Evolutionary conservation across 768 basidiomycete genomes (phyloP).

Genomic region (Russula foetens): DNA sequence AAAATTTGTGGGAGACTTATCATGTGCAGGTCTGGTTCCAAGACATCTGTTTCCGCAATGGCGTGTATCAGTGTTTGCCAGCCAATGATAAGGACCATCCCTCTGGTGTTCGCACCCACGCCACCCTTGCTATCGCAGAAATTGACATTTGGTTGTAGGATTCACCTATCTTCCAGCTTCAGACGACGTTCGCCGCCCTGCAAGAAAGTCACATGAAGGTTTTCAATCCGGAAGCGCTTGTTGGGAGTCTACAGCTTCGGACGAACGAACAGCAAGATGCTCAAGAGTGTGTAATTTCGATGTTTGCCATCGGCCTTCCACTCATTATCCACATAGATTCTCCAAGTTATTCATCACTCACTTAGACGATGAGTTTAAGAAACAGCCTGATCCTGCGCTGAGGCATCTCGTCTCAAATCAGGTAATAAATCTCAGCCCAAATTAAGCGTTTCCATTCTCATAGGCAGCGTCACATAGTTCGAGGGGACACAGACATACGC

Average conservation of each 20-base stretch:
- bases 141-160: slow-evolving; percentile 37
- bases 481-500: slow-evolving; percentile 79
- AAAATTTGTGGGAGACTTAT: background rate
- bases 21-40: slow-evolving; percentile 80
- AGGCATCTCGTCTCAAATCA: slow-evolving; percentile 67
- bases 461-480: slow-evolving; percentile 51
- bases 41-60: slow-evolving; percentile 70
- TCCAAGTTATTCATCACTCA: slow-evolving; percentile 92
- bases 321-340: slow-evolving; percentile 45
- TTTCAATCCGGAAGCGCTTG: slow-evolving; percentile 79
- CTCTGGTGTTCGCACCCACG: slow-evolving; percentile 32
- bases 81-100: slow-evolving; percentile 38
- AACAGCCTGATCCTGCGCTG: slow-evolving; percentile 57
- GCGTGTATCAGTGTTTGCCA: slow-evolving; percentile 72
- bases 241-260: slow-evolving; percentile 75
- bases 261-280: slow-evolving; percentile 93
- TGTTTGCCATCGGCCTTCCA: background rate
- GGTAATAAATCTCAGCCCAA: slow-evolving; percentile 31
- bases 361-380: slow-evolving; percentile 79
- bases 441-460: background rate
- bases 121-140: background rate
- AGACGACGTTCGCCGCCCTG: slow-evolving; percentile 78
- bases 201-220: slow-evolving; percentile 61
- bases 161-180: slow-evolving; percentile 71
- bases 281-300: slow-evolving; percentile 60